phyloP scores from a whole-genome alignment of 2,329 filamentous ascomycete species.

The Cordyceps militaris region DNA sequence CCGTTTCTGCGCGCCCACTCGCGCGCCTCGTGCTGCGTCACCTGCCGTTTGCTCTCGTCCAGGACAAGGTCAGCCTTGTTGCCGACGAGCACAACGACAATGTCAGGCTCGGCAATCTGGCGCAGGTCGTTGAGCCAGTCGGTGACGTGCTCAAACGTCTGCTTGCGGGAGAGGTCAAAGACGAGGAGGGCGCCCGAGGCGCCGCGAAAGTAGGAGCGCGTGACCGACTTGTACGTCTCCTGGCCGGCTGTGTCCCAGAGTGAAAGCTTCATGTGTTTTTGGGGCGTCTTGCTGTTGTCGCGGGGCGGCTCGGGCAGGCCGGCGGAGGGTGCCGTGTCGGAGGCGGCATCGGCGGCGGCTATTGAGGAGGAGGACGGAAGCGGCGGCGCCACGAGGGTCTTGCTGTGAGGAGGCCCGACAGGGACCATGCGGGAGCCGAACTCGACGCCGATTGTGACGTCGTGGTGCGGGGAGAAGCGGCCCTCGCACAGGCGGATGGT shows the following conservation, averaged over 20 bases:
- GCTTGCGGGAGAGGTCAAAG: constrained; percentile 83
- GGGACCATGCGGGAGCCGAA: constrained; percentile 91
- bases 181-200: constrained; percentile 68
- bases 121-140: constrained; percentile 92
- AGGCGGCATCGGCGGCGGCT: constrained; percentile 14
- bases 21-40: constrained; percentile 75
- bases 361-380: constrained; percentile 17
- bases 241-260: constrained; percentile 96
- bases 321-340: constrained; percentile 10
- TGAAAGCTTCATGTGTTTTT: constrained; percentile 85
- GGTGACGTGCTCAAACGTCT: constrained; percentile 81
- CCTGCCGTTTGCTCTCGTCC: constrained; percentile 56
- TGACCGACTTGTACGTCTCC: constrained; percentile 96
- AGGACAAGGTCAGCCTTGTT: constrained; percentile 85
- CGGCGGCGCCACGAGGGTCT: constrained; percentile 30
- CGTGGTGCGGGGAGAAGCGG: constrained; percentile 87
- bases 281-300: constrained; percentile 32
- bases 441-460: constrained; percentile 95
- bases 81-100: constrained; percentile 88
- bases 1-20: constrained; percentile 83
- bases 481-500: constrained; percentile 95
- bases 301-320: constrained; percentile 50
- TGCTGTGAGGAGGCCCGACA: constrained; percentile 70
- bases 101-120: constrained; percentile 91
- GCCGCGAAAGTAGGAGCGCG: constrained; percentile 86